Conservation (phyloP, 2,329 filamentous ascomycete genomes). For the Dothideomycetes sp. region DNA sequence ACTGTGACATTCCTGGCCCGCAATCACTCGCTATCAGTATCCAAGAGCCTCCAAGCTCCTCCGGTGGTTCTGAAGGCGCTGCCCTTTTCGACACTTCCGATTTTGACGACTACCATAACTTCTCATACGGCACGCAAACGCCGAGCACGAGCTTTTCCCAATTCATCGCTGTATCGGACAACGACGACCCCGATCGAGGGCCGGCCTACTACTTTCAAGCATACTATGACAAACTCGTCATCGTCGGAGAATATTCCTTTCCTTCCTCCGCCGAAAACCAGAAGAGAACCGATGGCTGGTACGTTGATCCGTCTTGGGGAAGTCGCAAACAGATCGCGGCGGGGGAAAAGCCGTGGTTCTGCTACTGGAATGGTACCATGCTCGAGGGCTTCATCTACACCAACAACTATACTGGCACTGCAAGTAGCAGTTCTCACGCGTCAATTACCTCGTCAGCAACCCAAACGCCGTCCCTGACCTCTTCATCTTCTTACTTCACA, state of each 20-base stretch:
- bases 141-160: conserved; percentile 30
- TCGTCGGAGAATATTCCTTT: conserved; percentile 30
- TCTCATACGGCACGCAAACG: conserved; percentile 53
- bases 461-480: neutral
- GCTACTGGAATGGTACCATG: conserved; percentile 57
- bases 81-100: conserved; percentile 15
- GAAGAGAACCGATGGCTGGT: neutral
- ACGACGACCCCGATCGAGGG: conserved; percentile 43
- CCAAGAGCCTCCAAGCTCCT: conserved; percentile 10
- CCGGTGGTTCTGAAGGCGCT: conserved; percentile 15
- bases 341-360: conserved; percentile 58
- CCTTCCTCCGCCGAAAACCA: conserved; percentile 16
- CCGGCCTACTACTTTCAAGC: conserved; percentile 54
- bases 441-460: conserved; percentile 9
- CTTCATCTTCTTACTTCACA: conserved; percentile 5
- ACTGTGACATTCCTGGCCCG: conserved; percentile 40
- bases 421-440: neutral
- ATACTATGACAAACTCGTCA: conserved; percentile 53
- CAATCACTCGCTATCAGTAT: conserved; percentile 19
- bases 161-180: conserved; percentile 46
- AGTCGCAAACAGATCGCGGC: conserved; percentile 33
- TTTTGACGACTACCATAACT: conserved; percentile 14
- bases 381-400: conserved; percentile 58
- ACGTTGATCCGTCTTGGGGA: conserved; percentile 14
- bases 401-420: conserved; percentile 6